Conservation (phyloP, 2,329 filamentous ascomycete species). For the Ophiosphaerella korrae region DNA sequence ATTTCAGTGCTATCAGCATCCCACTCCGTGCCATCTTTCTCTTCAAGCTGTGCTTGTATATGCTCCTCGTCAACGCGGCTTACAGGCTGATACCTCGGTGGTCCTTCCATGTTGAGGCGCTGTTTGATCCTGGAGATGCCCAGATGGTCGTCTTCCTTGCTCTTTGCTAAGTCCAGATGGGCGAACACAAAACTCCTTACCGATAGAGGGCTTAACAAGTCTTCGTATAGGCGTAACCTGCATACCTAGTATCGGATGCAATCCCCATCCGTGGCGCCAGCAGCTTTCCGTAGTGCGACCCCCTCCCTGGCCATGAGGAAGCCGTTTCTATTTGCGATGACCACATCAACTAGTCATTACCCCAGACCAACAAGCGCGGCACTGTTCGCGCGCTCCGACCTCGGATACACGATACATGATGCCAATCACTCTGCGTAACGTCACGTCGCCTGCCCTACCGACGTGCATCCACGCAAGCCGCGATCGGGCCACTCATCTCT, state of each 20-base stretch:
- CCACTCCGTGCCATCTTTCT: conserved; percentile 30
- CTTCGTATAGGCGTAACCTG: not conserved
- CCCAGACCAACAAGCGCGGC: conserved; percentile 8
- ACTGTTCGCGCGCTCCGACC: conserved; percentile 19
- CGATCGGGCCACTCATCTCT: conserved; percentile 5
- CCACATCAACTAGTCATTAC: conserved; percentile 4
- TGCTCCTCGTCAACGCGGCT: conserved; percentile 30
- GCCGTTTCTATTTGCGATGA: conserved; percentile 7
- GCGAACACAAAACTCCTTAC: not conserved
- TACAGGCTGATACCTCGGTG: conserved; percentile 32
- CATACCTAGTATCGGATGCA: not conserved
- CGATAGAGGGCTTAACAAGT: not conserved
- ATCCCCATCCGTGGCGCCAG: not conserved
- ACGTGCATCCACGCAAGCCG: conserved; percentile 3
- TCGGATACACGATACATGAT: conserved; percentile 31
- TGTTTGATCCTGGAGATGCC: not conserved
- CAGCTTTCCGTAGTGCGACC: conserved; percentile 5
- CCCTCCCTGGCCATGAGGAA: conserved; percentile 4
- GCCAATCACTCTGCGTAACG: not conserved
- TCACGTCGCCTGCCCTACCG: conserved; percentile 4
- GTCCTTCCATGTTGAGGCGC: conserved; percentile 25
- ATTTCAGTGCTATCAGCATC: conserved; percentile 31
- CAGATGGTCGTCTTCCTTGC: not conserved
- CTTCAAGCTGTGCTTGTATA: conserved; percentile 21
- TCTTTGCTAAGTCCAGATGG: not conserved